These are phyloP conservation scores for Acaromyces ingoldii DNA, from an alignment of 1,284 basidiomycete species.

Conservation along the genomic window DNA sequence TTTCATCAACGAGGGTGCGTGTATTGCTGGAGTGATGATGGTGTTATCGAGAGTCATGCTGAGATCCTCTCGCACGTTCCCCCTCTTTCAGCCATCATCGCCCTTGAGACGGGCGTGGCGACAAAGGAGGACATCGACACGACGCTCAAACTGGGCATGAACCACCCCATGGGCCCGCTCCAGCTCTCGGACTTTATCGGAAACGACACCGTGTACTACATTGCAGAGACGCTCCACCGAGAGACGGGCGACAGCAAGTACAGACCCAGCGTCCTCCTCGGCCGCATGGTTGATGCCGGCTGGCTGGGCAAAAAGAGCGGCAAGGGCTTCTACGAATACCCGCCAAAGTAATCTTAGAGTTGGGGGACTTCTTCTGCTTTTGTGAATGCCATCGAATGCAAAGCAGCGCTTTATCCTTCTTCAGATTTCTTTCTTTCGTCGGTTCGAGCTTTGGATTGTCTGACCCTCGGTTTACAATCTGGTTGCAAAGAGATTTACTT, in stretches of 20 bases:
- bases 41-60: too few species aligned
- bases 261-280: constrained; percentile 80
- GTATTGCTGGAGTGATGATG: too few species aligned
- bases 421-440: too few species aligned
- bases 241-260: constrained; percentile 96
- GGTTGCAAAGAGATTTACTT: too few species aligned
- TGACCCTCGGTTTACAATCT: too few species aligned
- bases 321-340: constrained; percentile 47
- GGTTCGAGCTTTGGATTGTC: too few species aligned
- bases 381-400: too few species aligned
- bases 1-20: constrained; percentile 68
- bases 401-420: too few species aligned
- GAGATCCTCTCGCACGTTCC: neutral
- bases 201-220: constrained; percentile 75
- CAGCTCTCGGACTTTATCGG: constrained; percentile 66
- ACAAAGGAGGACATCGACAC: constrained; percentile 92
- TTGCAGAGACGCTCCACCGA: constrained; percentile 40
- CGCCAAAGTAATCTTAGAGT: neutral
- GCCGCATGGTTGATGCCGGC: constrained; percentile 92
- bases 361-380: too few species aligned
- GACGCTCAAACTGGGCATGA: constrained; percentile 87
- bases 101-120: constrained; percentile 83
- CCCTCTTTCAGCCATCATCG: constrained; percentile 66
- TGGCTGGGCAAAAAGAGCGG: constrained; percentile 82
- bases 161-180: constrained; percentile 79